These are phyloP conservation scores for Triadica sebifera DNA, from an alignment of 345 rosid species.

Conservation along the genomic window DNA sequence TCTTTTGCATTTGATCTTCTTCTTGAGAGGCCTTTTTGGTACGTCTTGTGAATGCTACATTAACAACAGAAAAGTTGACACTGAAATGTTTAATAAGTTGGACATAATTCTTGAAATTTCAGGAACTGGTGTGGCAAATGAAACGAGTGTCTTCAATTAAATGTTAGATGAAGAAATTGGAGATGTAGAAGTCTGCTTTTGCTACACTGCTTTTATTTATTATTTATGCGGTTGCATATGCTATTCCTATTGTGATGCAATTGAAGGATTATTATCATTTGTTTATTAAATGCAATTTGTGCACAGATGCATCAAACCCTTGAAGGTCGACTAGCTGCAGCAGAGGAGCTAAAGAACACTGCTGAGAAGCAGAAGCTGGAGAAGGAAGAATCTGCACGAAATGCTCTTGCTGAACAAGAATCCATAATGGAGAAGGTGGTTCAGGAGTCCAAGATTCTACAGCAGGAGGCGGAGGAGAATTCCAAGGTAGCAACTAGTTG, in stretches of 20 bases:
- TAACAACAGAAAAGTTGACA: neutral
- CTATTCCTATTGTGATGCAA: neutral
- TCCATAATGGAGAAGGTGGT: conserved; percentile 70
- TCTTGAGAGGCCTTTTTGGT: no score
- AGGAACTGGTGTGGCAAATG: neutral
- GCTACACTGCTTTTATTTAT: neutral
- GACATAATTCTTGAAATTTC: no score
- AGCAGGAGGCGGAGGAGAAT: conserved; percentile 71
- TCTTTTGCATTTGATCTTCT: no score
- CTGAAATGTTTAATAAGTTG: neutral
- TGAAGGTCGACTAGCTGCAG: conserved; percentile 52
- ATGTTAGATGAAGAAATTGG: neutral
- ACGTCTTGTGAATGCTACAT: no score
- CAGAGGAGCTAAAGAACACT: conserved; percentile 47
- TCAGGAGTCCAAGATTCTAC: conserved; percentile 67
- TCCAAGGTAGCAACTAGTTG: conserved; percentile 51
- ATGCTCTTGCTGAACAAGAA: conserved; percentile 65
- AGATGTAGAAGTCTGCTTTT: neutral
- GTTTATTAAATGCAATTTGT: neutral
- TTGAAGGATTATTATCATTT: neutral
- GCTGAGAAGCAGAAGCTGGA: conserved; percentile 62
- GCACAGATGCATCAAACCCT: conserved; percentile 65
- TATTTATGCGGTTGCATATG: neutral
- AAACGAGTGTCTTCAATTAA: neutral
- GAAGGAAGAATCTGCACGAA: conserved; percentile 54